A percentile compares a stretch with the other conserved stretches of the same genome.
These are phyloP conservation scores for Xylaria longipes DNA, from an alignment of 495 filamentous ascomycete genomes.

Conservation along the genomic window DNA sequence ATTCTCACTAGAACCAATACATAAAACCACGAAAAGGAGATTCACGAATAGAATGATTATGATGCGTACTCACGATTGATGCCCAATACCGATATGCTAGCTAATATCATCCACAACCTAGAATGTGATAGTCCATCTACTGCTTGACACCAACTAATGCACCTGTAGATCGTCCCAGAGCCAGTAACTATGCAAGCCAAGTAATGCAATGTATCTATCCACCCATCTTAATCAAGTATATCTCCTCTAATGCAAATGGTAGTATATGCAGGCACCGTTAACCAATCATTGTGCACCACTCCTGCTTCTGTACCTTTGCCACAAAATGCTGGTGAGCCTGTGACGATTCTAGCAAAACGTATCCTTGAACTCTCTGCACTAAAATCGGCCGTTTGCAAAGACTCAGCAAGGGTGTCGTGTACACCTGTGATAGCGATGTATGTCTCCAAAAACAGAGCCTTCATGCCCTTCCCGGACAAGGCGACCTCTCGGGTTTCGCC, in stretches of 20 bases:
- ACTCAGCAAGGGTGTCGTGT: neutral
- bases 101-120: neutral
- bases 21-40: neutral
- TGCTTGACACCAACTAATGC: constrained; percentile 11
- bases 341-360: neutral
- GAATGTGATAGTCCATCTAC: neutral
- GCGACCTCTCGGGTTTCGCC: neutral
- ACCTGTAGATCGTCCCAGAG: neutral
- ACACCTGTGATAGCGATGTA: neutral
- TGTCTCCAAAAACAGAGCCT: neutral
- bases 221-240: neutral
- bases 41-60: neutral
- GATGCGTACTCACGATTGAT: neutral
- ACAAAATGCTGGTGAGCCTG: neutral
- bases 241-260: neutral
- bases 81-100: neutral
- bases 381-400: neutral
- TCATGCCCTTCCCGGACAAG: neutral
- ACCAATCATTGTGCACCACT: neutral
- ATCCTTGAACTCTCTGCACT: neutral
- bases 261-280: neutral
- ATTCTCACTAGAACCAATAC: neutral
- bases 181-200: neutral
- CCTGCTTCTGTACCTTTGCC: neutral
- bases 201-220: neutral